Conservation (phyloP, 1,284 basidiomycete genomes). For the Leccinum fallax region DNA sequence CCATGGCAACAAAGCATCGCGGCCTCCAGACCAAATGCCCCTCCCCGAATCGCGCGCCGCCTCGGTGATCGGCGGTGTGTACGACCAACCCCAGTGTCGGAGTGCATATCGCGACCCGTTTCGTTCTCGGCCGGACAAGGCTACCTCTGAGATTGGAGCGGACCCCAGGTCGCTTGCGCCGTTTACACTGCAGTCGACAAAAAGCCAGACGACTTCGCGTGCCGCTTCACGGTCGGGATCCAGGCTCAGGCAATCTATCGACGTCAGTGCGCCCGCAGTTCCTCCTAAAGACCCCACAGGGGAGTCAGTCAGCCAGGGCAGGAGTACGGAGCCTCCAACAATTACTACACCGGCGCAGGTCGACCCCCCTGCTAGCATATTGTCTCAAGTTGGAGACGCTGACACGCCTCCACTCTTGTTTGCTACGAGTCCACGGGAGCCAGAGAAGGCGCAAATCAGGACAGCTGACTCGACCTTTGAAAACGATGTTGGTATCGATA, state of each 20-base stretch:
- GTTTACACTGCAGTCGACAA: constrained; percentile 8
- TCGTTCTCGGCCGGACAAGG: constrained; percentile 18
- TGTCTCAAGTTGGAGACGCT: constrained; percentile 14
- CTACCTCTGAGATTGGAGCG: constrained; percentile 30
- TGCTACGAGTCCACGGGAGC: background rate
- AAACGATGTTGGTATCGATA: no score
- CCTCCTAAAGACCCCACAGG: constrained; percentile 7
- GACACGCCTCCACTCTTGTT: constrained; percentile 10
- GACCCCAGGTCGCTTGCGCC: constrained; percentile 13
- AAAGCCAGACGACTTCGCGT: constrained; percentile 9
- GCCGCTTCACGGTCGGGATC: constrained; percentile 3
- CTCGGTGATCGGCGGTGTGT: constrained; percentile 31
- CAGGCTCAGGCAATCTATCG: constrained; percentile 4
- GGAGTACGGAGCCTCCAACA: constrained; percentile 10
- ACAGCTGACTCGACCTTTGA: constrained; percentile 8
- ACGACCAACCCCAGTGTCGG: constrained; percentile 26
- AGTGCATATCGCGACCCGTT: constrained; percentile 10
- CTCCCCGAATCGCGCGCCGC: constrained; percentile 35
- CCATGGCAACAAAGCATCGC: constrained; percentile 6
- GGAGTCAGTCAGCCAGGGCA: background rate
- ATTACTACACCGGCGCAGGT: constrained; percentile 27
- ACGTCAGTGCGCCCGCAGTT: background rate
- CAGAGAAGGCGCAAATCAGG: background rate
- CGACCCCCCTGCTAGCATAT: constrained; percentile 23
- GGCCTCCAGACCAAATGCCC: constrained; percentile 24